Evolutionary conservation across 2,329 filamentous ascomycete species (phyloP).

Genomic region (Cadophora luteo-olivacea): DNA sequence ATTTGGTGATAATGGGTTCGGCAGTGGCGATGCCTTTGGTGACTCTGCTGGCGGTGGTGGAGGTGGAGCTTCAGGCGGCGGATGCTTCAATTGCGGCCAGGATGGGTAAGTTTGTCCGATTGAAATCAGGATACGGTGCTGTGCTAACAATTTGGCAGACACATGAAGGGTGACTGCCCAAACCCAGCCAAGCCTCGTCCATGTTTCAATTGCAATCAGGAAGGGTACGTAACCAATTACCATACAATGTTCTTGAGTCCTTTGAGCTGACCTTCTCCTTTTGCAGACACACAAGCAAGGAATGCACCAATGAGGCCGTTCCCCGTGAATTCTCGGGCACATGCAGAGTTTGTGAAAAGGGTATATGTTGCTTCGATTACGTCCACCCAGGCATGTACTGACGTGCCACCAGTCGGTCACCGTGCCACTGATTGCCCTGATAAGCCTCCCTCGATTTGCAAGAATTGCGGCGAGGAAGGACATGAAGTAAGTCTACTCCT

Average conservation of each 20-base stretch:
- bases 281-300: constrained; percentile 64
- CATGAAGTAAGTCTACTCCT: constrained; percentile 51
- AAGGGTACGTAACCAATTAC: constrained; percentile 59
- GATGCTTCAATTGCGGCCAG: constrained; percentile 52
- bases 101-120: constrained; percentile 62
- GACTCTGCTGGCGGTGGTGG: constrained; percentile 24
- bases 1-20: constrained; percentile 22
- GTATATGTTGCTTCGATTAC: too few species aligned
- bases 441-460: constrained; percentile 61
- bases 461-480: constrained; percentile 67
- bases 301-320: constrained; percentile 64
- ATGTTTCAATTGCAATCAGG: constrained; percentile 63
- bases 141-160: constrained; percentile 27
- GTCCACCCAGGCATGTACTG: too few species aligned
- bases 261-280: constrained; percentile 13
- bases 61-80: constrained; percentile 23
- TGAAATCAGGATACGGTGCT: neutral
- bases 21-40: constrained; percentile 23
- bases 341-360: constrained; percentile 62
- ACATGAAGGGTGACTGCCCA: constrained; percentile 35
- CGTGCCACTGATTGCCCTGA: constrained; percentile 68
- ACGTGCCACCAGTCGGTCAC: constrained; percentile 51
- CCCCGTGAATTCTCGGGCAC: constrained; percentile 56
- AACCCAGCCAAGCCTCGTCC: constrained; percentile 35
- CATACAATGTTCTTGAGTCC: constrained; percentile 20